Evolutionary conservation across 345 rosid genomes (phyloP).

Genomic region (Brassica cretica): DNA sequence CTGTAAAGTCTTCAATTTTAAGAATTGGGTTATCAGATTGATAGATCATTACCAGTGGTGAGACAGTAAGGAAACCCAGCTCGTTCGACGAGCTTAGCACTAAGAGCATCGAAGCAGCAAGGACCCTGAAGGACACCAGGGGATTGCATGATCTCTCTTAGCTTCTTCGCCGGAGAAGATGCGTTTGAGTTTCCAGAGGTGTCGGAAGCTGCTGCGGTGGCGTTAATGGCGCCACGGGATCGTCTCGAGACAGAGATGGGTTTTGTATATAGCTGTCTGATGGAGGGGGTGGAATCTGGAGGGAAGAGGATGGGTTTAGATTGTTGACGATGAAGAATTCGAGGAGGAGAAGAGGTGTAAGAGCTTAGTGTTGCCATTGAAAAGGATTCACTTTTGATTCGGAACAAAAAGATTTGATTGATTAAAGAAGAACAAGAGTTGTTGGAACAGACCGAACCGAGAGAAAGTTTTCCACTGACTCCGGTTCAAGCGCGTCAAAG

Average conservation of each 20-base stretch:
- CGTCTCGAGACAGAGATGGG: slow-evolving; percentile 19
- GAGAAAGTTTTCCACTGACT: neutral
- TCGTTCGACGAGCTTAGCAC: slow-evolving; percentile 77
- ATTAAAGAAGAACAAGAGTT: neutral
- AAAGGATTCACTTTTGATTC: neutral
- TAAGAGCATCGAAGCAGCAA: slow-evolving; percentile 93
- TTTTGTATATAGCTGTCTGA: slow-evolving; percentile 3
- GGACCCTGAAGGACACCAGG: slow-evolving; percentile 91
- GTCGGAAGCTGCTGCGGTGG: slow-evolving; percentile 22
- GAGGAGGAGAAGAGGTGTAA: slow-evolving; percentile 36
- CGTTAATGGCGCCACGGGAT: slow-evolving; percentile 18
- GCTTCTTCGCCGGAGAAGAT: slow-evolving; percentile 42
- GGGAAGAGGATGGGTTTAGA: slow-evolving; percentile 11
- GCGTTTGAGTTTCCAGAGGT: slow-evolving; percentile 15
- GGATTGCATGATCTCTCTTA: slow-evolving; percentile 59
- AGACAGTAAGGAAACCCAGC: slow-evolving; percentile 76
- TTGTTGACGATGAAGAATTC: slow-evolving; percentile 23
- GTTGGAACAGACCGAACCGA: slow-evolving; percentile 8
- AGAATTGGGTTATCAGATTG: neutral
- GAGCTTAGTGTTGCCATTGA: slow-evolving; percentile 37
- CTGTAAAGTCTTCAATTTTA: slow-evolving; percentile 6
- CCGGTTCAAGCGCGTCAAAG: neutral
- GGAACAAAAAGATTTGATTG: neutral
- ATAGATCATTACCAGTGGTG: slow-evolving; percentile 58
- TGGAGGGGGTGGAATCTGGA: neutral